Evolutionary conservation across 2,329 filamentous ascomycete genomes (phyloP).

Genomic region (Fusarium tupiense): DNA sequence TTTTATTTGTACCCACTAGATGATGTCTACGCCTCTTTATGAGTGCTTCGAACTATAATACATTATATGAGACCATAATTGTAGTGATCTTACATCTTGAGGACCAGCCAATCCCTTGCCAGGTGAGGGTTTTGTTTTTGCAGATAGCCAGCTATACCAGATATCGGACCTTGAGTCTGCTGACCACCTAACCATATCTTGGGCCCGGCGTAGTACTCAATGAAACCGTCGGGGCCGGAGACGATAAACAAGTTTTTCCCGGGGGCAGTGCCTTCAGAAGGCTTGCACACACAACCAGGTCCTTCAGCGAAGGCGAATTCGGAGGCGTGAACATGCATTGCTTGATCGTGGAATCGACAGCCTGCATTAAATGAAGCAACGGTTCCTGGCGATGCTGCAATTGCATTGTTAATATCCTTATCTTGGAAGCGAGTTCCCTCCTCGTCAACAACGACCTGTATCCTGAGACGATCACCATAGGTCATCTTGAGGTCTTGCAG

Average conservation of each 20-base stretch:
- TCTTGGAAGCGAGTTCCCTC: constrained; percentile 74
- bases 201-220: constrained; percentile 79
- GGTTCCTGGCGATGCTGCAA: constrained; percentile 26
- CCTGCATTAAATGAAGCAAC: constrained; percentile 18
- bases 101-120: constrained; percentile 59
- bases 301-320: constrained; percentile 46
- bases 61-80: constrained; percentile 2
- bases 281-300: constrained; percentile 41
- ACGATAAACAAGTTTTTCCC: constrained; percentile 79
- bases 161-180: constrained; percentile 79
- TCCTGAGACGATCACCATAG: constrained; percentile 65
- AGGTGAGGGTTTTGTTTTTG: constrained; percentile 55
- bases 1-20: constrained; percentile 25
- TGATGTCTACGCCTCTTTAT: constrained; percentile 21
- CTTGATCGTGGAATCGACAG: constrained; percentile 47
- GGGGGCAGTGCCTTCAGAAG: constrained; percentile 34
- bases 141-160: constrained; percentile 73
- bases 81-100: constrained; percentile 57
- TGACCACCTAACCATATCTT: constrained; percentile 79
- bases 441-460: constrained; percentile 85
- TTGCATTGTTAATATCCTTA: constrained; percentile 55
- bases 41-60: constrained; percentile 1
- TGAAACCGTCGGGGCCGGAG: constrained; percentile 91
- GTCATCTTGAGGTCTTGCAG: constrained; percentile 69
- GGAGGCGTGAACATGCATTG: constrained; percentile 43